phyloP scores from a whole-genome alignment of 2,329 filamentous ascomycete genomes.

The Aspergillus costaricaensis region DNA sequence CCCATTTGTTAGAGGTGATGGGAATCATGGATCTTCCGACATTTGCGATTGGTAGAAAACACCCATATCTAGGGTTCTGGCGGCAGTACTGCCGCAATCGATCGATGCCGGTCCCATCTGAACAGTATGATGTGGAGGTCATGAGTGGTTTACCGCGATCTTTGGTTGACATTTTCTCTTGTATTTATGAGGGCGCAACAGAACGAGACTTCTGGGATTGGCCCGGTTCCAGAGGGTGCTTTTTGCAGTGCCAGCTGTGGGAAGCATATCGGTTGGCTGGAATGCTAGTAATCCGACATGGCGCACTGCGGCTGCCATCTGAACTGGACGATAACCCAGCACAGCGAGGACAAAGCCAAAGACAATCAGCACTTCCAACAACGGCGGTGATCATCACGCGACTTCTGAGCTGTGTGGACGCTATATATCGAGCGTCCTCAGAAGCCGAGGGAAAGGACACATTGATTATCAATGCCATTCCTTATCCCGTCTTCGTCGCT shows the following conservation, averaged over 20 bases:
- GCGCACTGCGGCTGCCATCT: neutral
- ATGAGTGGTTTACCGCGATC: conserved; percentile 33
- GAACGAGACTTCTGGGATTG: conserved; percentile 35
- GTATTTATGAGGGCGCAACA: conserved; percentile 24
- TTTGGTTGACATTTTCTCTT: conserved; percentile 31
- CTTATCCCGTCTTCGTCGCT: conserved; percentile 28
- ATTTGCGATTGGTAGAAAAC: conserved; percentile 29
- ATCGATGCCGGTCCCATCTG: neutral
- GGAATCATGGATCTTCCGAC: conserved; percentile 35
- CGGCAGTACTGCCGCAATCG: conserved; percentile 25
- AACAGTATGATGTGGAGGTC: conserved; percentile 23
- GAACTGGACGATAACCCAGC: neutral
- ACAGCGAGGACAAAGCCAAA: neutral
- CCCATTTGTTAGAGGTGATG: conserved; percentile 34
- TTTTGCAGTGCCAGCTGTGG: conserved; percentile 33
- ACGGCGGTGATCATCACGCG: conserved; percentile 23
- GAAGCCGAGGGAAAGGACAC: conserved; percentile 19
- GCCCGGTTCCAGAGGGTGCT: conserved; percentile 28
- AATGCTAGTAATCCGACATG: conserved; percentile 25
- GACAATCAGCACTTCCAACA: conserved; percentile 13
- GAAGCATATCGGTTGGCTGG: conserved; percentile 32
- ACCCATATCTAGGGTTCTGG: conserved; percentile 31
- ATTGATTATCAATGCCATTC: conserved; percentile 27
- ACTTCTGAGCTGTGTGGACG: conserved; percentile 29
- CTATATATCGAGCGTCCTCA: conserved; percentile 24